Evolutionary conservation across 108 stramenopile genomes (phyloP).

Genomic region (Schizochytrium sp.): DNA sequence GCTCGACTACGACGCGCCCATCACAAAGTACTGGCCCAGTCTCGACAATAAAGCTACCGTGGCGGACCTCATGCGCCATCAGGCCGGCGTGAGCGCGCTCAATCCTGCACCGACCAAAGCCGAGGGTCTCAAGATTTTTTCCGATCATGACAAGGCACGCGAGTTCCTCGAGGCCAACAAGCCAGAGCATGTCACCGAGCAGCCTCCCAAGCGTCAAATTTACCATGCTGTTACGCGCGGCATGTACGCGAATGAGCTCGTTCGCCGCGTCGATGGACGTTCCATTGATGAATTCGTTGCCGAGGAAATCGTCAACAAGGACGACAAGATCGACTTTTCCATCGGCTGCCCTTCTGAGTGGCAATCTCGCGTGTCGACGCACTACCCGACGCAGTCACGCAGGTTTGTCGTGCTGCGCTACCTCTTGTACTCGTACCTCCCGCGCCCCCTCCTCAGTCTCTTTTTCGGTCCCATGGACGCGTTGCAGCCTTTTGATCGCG

Average conservation of each 20-base stretch:
- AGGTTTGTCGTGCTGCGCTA: not conserved
- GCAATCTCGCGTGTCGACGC: not conserved
- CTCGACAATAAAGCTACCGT: not conserved
- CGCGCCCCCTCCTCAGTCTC: not conserved
- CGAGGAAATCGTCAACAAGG: not conserved
- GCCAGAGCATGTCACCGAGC: not conserved
- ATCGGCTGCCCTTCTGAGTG: not conserved
- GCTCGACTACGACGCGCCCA: not conserved
- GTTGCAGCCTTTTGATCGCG: not conserved
- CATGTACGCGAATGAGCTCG: not conserved
- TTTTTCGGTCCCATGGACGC: not conserved
- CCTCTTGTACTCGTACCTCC: not conserved
- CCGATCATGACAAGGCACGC: not conserved
- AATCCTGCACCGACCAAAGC: not conserved
- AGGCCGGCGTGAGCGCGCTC: not conserved
- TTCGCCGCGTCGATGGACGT: not conserved
- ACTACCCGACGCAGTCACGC: not conserved
- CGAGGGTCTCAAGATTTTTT: not conserved
- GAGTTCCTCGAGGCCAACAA: not conserved
- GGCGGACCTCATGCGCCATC: not conserved
- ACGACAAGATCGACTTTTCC: not conserved
- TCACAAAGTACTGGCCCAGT: not conserved
- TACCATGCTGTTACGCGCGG: conserved; percentile 7
- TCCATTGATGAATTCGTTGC: not conserved
- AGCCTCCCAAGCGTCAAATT: not conserved